A percentile compares a stretch with the other conserved stretches of the same genome.
phyloP scores from a whole-genome alignment of 2,329 filamentous ascomycete genomes.

The Nigrospora osmanthi region DNA sequence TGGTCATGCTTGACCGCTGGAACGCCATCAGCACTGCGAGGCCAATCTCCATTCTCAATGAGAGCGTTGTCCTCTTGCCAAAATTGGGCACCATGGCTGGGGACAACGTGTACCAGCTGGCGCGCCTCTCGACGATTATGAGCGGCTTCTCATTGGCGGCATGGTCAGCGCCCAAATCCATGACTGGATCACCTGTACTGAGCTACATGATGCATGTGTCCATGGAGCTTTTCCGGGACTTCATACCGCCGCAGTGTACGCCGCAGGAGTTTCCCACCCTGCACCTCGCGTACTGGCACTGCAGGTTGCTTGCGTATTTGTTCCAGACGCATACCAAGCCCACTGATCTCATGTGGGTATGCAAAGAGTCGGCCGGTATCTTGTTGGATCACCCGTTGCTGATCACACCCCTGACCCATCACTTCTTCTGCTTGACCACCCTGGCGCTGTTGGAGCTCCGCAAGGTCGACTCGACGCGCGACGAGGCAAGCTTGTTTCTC shows the following conservation, averaged over 20 bases:
- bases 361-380: slow-evolving; percentile 49
- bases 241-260: slow-evolving; percentile 50
- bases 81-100: slow-evolving; percentile 55
- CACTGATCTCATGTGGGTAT: slow-evolving; percentile 51
- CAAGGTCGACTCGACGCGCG: slow-evolving; percentile 44
- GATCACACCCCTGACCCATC: slow-evolving; percentile 57
- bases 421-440: slow-evolving; percentile 53
- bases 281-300: slow-evolving; percentile 64
- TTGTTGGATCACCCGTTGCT: slow-evolving; percentile 46
- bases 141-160: slow-evolving; percentile 43
- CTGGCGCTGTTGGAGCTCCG: slow-evolving; percentile 54
- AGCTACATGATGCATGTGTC: slow-evolving; percentile 45
- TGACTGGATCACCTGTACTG: slow-evolving; percentile 33
- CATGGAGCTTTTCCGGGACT: slow-evolving; percentile 58
- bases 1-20: slow-evolving; percentile 67
- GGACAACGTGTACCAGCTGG: slow-evolving; percentile 55
- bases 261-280: slow-evolving; percentile 45
- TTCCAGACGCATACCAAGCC: slow-evolving; percentile 48
- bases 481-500: slow-evolving; percentile 48
- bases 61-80: slow-evolving; percentile 49
- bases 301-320: slow-evolving; percentile 55
- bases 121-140: slow-evolving; percentile 52
- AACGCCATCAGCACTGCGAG: slow-evolving; percentile 60
- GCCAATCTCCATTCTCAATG: slow-evolving; percentile 54
- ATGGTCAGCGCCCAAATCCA: slow-evolving; percentile 32